Percentiles rank a stretch among this genome's conserved stretches.
phyloP scores from a whole-genome alignment of 148 eudicot genomes.

The Amaranthus cruentus region DNA sequence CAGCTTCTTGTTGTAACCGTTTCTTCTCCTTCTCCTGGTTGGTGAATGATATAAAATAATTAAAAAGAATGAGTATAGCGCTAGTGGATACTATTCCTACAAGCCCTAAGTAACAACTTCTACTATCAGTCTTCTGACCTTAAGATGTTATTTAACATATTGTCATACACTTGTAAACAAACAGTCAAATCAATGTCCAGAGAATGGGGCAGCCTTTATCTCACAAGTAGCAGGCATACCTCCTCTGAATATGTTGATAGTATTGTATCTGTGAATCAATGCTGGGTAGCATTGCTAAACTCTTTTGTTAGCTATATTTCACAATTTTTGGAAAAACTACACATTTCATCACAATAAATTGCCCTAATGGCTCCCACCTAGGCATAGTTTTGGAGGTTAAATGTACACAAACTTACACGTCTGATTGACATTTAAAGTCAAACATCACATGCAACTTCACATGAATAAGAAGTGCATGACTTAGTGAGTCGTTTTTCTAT shows the following conservation, averaged over 20 bases:
- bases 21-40: conserved; percentile 80
- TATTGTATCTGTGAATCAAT: not conserved
- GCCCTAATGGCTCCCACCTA: too few species aligned
- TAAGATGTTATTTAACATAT: not conserved
- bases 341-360: too few species aligned
- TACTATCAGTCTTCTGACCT: not conserved
- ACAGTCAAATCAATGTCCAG: not conserved
- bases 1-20: conserved; percentile 75
- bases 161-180: not conserved
- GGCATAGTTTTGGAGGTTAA: too few species aligned
- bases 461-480: too few species aligned
- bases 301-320: not conserved
- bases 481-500: not conserved
- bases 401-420: too few species aligned
- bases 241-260: not conserved
- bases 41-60: not conserved
- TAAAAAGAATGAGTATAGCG: too few species aligned
- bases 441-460: too few species aligned
- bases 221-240: not conserved
- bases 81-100: too few species aligned
- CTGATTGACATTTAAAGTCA: too few species aligned
- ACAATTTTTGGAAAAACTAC: not conserved
- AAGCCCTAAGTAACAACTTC: too few species aligned
- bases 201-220: not conserved
- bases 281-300: too few species aligned